Evolutionary conservation across 108 stramenopile species (phyloP), one percentile per base, ranked within the genome.

Genomic region (Chaetoceros tenuissimus): DNA sequence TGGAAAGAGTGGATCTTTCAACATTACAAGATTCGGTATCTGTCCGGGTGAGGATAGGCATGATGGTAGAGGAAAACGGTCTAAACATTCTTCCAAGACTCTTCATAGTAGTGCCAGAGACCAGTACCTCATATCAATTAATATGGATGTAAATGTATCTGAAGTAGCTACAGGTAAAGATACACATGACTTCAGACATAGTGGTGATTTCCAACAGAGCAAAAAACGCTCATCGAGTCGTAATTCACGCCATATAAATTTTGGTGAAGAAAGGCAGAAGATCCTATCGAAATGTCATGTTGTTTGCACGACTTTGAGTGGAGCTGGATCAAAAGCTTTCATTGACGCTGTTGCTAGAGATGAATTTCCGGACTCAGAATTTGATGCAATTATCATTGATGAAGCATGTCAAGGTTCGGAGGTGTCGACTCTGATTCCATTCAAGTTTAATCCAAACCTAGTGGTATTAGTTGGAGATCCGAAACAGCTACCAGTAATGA

Each of bases 341-440:
- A 72, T 75, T 47, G 74, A 75, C 34, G 66, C 66, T 57, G 74
- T 71, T 18, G 63, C 60, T 19, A 43, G 71, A 59, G 62, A 71
- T 47, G 53, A 50, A 64, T 46, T 2, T 5, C 51, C 50, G 24
- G 64, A 64, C 24, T 85, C 67, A n/a, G 74, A 75, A 27, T 94
- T 93, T 52, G 74, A 71, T 27, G 85, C 85, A 1, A 75, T 89
- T 13, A 87, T 95, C n/a, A 76, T 95, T 21, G 94, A 95, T 63
- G 91, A 95, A 59, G 94, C 94, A 1, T 88, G 85, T 20, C 89
- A 91, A 51, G 79, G 78, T 25, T 82, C 88, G 3, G 94, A 95
- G 63, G 64, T 85, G 17, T 78, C 87, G 25, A 74, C 78, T 0
- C 78, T 95, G 28, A 85, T 95, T 16, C 91, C 94, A 1, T 81